phyloP scores from a whole-genome alignment of 1,139 yeast species.

The Blastobotrys apis region DNA sequence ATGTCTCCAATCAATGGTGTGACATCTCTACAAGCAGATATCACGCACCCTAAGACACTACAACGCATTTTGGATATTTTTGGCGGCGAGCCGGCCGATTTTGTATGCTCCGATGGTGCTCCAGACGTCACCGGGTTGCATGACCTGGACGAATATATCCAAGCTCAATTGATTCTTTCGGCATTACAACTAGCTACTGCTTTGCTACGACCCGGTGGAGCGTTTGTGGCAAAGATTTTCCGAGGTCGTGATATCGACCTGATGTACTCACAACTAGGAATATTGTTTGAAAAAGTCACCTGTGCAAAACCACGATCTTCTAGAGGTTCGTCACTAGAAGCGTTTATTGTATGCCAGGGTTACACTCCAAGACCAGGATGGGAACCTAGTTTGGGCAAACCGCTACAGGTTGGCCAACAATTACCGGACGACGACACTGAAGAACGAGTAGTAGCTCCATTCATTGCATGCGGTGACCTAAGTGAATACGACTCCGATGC shows the following conservation, averaged over 20 bases:
- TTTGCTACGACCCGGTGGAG: constrained; percentile 80
- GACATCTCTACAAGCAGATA: constrained; percentile 88
- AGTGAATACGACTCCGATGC: constrained; percentile 91
- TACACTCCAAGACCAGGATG: constrained; percentile 79
- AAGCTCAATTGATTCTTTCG: constrained; percentile 85
- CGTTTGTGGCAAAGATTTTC: constrained; percentile 92
- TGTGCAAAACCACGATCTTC: constrained; percentile 97
- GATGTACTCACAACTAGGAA: constrained; percentile 81
- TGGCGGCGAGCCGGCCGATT: constrained; percentile 90
- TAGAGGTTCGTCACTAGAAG: constrained; percentile 88
- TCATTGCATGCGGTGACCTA: constrained; percentile 90
- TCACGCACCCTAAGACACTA: constrained; percentile 89
- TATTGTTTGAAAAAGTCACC: constrained; percentile 74
- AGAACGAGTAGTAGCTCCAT: constrained; percentile 74
- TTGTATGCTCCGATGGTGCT: constrained; percentile 96
- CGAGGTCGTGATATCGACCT: constrained; percentile 93
- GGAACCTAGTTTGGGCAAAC: constrained; percentile 48
- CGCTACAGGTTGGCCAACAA: constrained; percentile 10
- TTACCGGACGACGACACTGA: constrained; percentile 40
- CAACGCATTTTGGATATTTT: constrained; percentile 69
- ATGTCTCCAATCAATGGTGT: constrained; percentile 94
- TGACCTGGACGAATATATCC: constrained; percentile 93
- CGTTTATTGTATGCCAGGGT: constrained; percentile 87
- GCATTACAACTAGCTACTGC: constrained; percentile 91
- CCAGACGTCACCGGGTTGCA: constrained; percentile 98